Conservation (phyloP, 2,329 filamentous ascomycete genomes). For the Trichoderma gracile region DNA sequence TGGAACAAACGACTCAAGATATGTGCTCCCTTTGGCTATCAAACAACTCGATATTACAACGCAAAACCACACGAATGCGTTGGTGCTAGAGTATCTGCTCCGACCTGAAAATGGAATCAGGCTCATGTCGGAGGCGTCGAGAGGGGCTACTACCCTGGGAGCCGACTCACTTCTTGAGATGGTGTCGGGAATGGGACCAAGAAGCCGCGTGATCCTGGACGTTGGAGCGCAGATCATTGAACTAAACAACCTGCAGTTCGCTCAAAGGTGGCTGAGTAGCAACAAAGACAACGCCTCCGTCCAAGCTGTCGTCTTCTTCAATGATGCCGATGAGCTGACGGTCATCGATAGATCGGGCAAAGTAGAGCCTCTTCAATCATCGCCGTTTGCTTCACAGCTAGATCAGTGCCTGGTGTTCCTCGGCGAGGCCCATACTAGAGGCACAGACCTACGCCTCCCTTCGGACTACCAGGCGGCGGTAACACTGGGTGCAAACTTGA, state of each 20-base stretch:
- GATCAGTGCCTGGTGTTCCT: slow-evolving; percentile 65
- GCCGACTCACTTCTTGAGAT: neutral
- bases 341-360: slow-evolving; percentile 41
- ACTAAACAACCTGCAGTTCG: slow-evolving; percentile 56
- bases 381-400: slow-evolving; percentile 57
- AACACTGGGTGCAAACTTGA: slow-evolving; percentile 63
- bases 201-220: slow-evolving; percentile 60
- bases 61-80: slow-evolving; percentile 66
- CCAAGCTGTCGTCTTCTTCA: slow-evolving; percentile 34
- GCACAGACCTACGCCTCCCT: slow-evolving; percentile 65
- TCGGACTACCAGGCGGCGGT: slow-evolving; percentile 60
- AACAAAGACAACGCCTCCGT: slow-evolving; percentile 1
- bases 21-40: slow-evolving; percentile 59
- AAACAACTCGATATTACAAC: slow-evolving; percentile 54
- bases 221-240: slow-evolving; percentile 71
- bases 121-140: slow-evolving; percentile 59
- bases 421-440: slow-evolving; percentile 69
- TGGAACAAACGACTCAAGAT: slow-evolving; percentile 65
- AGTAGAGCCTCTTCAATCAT: slow-evolving; percentile 54
- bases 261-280: slow-evolving; percentile 55
- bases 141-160: slow-evolving; percentile 49
- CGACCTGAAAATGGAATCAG: slow-evolving; percentile 48
- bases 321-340: neutral
- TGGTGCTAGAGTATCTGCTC: slow-evolving; percentile 62
- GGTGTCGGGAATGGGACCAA: slow-evolving; percentile 36